phyloP scores from a whole-genome alignment of 2,329 filamentous ascomycete genomes.

The Waltergamsia citrina region DNA sequence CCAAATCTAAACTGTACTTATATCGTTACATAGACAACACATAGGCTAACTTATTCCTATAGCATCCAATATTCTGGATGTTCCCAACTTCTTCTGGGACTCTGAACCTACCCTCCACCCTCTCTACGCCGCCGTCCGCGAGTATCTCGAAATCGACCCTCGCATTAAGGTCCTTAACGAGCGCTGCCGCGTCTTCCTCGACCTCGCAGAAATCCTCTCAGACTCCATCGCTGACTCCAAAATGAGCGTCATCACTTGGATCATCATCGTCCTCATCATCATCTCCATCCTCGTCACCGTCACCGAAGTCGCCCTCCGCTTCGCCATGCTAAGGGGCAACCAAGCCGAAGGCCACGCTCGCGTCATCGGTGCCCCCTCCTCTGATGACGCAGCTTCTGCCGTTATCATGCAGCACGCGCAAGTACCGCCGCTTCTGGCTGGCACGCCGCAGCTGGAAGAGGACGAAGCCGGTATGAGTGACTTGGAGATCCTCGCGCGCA shows the following conservation, averaged over 20 bases:
- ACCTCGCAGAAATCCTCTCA: slow-evolving; percentile 88
- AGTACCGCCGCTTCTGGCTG: slow-evolving; percentile 3
- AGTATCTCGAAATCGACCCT: slow-evolving; percentile 95
- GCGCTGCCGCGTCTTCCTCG: slow-evolving; percentile 90
- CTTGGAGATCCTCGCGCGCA: slow-evolving; percentile 22
- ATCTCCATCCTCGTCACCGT: slow-evolving; percentile 87
- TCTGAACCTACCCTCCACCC: slow-evolving; percentile 91
- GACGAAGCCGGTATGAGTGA: slow-evolving; percentile 10
- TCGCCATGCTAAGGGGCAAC: slow-evolving; percentile 53
- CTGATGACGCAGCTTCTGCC: slow-evolving; percentile 7
- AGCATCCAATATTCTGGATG: slow-evolving; percentile 94
- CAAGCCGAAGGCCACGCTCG: slow-evolving; percentile 9
- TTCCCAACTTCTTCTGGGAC: slow-evolving; percentile 98
- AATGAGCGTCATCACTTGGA: slow-evolving; percentile 96
- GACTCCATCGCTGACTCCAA: slow-evolving; percentile 90
- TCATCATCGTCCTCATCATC: slow-evolving; percentile 89
- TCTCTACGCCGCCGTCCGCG: slow-evolving; percentile 86
- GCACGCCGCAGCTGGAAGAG: not conserved
- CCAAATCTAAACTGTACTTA: slow-evolving; percentile 4
- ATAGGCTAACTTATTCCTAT: slow-evolving; percentile 3
- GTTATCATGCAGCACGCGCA: slow-evolving; percentile 7
- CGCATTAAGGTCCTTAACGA: slow-evolving; percentile 96
- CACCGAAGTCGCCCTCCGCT: slow-evolving; percentile 79
- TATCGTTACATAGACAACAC: no score
- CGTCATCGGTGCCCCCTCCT: slow-evolving; percentile 5